Base-by-base conservation (phyloP, 1,284 basidiomycete genomes). In the Cryptococcus amylolentus region DNA sequence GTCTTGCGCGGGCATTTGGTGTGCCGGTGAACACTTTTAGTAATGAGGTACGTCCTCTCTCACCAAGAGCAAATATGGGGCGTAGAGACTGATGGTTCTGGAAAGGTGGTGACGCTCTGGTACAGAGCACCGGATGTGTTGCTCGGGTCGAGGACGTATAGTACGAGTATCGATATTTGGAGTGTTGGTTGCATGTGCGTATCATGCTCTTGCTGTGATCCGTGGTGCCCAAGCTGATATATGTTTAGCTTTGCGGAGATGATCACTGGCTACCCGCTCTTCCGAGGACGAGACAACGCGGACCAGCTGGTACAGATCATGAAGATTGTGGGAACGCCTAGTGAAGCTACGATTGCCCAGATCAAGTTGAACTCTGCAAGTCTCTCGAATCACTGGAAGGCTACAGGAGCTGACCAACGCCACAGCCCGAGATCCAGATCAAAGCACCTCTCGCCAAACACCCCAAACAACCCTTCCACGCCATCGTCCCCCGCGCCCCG, bases 131-230 rank as follows among this genome's bases (percentile, higher is more conserved):
- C 96, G 1, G 95, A 98, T 73, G 95, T 98, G 18, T 82, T 98
- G 27, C 85, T 98, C 2, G 96, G 96, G 26, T 91, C 91, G 9
- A 86, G 94, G 54, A 93, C 97, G 73, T 98, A 98, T 78, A 88
- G 89, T 20, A 98, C 96, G 1, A 88, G 90, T 31, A 91, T 98
- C 70, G 96, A 98, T 78, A 95, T 98, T 85, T 98, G 95, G 95
- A 93, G 89, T 47, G 93, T 97, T 26, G 95, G 94, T 16, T 79
- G 77, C 69, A 79, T 79, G 72, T 77, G 68, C 69, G 76, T 65
- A 5, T 5, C 16, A 26, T 27, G 26, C 47, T 12, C 56, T 51
- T 48, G 38, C 56, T 52, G 52, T 54, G 38, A 28, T 9, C 31
- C 18, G 6, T n/a, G 39, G n/a, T 2, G 16, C 23, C 9, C 26